Evolutionary conservation across 352 stramenopile genomes (phyloP), one percentile per base, ranked within the genome.

Genomic region (Globisporangium heterothallicum): DNA sequence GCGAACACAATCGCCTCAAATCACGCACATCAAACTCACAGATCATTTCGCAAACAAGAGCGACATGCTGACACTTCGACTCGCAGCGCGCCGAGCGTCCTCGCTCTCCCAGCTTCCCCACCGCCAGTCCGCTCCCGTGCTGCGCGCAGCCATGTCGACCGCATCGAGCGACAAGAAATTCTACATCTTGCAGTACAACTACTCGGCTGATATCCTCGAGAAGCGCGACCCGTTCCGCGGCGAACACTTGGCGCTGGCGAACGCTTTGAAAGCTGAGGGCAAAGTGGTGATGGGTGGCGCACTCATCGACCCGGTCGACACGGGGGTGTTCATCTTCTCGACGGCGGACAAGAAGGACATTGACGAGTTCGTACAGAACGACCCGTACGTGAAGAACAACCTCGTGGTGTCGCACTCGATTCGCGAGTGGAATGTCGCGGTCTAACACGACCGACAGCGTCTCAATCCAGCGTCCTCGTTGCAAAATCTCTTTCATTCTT

Each of bases 361-460:
- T 29, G 74, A 88, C 30, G 61, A 81, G 22, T 91, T 88, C 41
- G 80, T 64, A n/a, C 61, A 77, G 55, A 56, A 62, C 3, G 80
- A 91, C 58, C 75, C 77, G 30, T 91, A 91, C 53, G 73, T 91
- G 22, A 58, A 74, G 47, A 88, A 91, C 61, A 62, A 84, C 42
- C 73, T 91, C 53, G 77, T 88, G 22, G 80, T 72, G 25, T 61
- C 53, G 49, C 73, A 84, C 65, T 69, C 65, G 35, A 86, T 91
- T 53, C 80, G 77, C 53, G 73, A 86, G 56, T 91, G 73, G 66
- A 84, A 66, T n/a, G 75, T 91, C 29, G 80, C 74, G 42, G 58
- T 88, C 45, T 85, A 74, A 63, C 13, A n/a, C 5, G 41, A 19
- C 22, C 21, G 41, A n/a, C n/a, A n/a, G n/a, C n/a, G n/a, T n/a